These are phyloP conservation scores for Trametes cingulata DNA, from an alignment of 768 basidiomycete species.

Conservation along the genomic window DNA sequence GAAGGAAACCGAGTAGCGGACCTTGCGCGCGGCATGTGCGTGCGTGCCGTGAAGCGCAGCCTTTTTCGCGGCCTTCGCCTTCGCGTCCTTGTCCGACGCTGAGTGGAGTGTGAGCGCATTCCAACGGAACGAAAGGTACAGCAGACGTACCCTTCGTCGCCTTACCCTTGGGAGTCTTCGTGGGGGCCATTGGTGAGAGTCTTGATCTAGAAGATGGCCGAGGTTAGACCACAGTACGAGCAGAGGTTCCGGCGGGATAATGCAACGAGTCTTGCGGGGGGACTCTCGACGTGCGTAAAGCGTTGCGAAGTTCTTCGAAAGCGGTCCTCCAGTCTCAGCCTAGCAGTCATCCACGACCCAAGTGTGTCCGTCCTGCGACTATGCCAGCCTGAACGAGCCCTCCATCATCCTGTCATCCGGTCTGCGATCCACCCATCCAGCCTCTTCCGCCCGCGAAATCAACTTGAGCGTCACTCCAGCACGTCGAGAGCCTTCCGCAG, in stretches of 20 bases:
- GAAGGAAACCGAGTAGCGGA: constrained; percentile 86
- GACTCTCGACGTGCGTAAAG: constrained; percentile 5
- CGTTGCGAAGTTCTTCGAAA: too few species aligned
- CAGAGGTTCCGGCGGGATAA: neutral
- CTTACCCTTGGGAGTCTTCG: constrained; percentile 70
- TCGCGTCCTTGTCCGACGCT: constrained; percentile 45
- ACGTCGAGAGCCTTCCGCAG: constrained; percentile 8
- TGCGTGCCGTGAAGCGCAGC: constrained; percentile 88
- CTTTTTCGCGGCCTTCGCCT: constrained; percentile 96
- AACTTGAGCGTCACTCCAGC: neutral
- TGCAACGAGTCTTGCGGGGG: neutral
- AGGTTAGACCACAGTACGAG: neutral
- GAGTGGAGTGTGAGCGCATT: neutral
- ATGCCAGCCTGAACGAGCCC: neutral
- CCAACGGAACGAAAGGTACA: neutral
- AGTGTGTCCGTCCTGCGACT: neutral
- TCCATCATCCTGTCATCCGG: constrained; percentile 22
- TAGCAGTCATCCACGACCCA: neutral
- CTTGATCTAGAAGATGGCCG: constrained; percentile 17
- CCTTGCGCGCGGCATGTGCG: constrained; percentile 76
- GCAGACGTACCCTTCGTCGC: constrained; percentile 43
- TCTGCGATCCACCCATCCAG: constrained; percentile 22
- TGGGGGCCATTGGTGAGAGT: constrained; percentile 55
- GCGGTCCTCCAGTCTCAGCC: too few species aligned
- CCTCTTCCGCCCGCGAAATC: constrained; percentile 7